These are phyloP conservation scores for Agaricales sp. DNA, from an alignment of 1,284 basidiomycete species.

Conservation along the genomic window DNA sequence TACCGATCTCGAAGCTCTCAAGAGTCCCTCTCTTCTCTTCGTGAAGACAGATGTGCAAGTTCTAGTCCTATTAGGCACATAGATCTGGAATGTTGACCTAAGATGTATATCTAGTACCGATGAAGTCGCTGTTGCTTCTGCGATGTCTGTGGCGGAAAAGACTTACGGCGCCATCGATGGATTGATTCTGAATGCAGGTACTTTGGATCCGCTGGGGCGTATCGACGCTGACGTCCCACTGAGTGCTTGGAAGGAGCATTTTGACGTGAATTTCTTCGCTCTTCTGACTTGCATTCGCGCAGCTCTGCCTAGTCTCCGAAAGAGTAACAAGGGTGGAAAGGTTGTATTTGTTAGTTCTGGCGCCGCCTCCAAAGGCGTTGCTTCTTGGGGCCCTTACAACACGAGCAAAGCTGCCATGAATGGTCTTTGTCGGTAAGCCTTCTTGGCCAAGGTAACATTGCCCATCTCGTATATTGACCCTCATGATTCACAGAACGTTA, in stretches of 20 bases:
- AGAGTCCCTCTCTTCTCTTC: conserved; percentile 36
- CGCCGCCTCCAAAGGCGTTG: conserved; percentile 38
- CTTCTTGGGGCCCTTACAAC: conserved; percentile 53
- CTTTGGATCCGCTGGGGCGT: conserved; percentile 41
- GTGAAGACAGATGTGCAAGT: conserved; percentile 69
- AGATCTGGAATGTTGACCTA: neutral
- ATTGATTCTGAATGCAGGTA: conserved; percentile 74
- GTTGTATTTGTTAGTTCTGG: conserved; percentile 58
- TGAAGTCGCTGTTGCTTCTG: conserved; percentile 40
- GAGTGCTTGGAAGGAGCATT: conserved; percentile 36
- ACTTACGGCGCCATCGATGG: conserved; percentile 59
- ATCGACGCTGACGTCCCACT: conserved; percentile 26
- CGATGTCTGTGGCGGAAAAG: conserved; percentile 35
- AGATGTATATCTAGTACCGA: conserved; percentile 34
- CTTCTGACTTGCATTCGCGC: conserved; percentile 39
- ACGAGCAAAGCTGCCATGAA: conserved; percentile 60
- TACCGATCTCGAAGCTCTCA: conserved; percentile 49
- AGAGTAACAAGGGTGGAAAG: conserved; percentile 32
- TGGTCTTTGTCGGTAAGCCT: conserved; percentile 37
- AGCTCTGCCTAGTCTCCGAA: conserved; percentile 42
- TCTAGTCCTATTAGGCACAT: conserved; percentile 9
- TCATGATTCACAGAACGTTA: conserved; percentile 50
- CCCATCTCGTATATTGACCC: conserved; percentile 11
- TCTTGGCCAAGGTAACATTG: conserved; percentile 2
- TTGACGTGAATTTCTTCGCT: conserved; percentile 51